phyloP scores from a whole-genome alignment of 2,329 filamentous ascomycete genomes.

The Trichoderma sp. region DNA sequence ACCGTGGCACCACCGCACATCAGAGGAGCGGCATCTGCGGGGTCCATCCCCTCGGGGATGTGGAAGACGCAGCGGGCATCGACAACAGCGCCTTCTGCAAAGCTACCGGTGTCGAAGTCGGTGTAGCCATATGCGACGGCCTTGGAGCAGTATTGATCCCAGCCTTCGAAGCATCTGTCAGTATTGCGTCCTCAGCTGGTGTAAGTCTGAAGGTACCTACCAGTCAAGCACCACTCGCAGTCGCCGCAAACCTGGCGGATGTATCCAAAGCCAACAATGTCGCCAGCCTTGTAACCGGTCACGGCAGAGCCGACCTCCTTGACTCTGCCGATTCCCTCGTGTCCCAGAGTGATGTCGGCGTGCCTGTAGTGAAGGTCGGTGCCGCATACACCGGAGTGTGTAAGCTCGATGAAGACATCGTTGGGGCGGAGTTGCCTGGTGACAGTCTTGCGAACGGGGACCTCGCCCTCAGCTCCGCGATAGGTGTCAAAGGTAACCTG shows the following conservation, averaged over 20 bases:
- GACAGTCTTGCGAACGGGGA: constrained; percentile 17
- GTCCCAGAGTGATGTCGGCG: constrained; percentile 51
- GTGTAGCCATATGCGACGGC: constrained; percentile 56
- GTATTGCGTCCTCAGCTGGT: constrained; percentile 50
- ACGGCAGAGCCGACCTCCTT: constrained; percentile 55
- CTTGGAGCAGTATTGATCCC: constrained; percentile 49
- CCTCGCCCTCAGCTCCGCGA: constrained; percentile 15
- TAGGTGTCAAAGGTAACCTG: constrained; percentile 22
- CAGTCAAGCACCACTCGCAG: constrained; percentile 20
- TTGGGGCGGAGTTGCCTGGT: constrained; percentile 19
- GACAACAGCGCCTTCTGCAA: constrained; percentile 40
- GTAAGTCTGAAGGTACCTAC: constrained; percentile 32
- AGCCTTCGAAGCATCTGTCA: constrained; percentile 47
- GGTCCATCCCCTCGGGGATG: constrained; percentile 47
- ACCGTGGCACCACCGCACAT: constrained; percentile 73
- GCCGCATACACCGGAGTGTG: constrained; percentile 68
- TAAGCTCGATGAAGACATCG: constrained; percentile 66
- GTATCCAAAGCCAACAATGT: constrained; percentile 62
- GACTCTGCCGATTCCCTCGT: constrained; percentile 65
- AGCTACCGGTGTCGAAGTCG: constrained; percentile 35
- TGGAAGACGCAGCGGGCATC: constrained; percentile 51
- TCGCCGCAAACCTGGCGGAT: constrained; percentile 21
- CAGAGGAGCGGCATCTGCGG: constrained; percentile 60
- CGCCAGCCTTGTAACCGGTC: constrained; percentile 58
- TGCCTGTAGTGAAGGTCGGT: constrained; percentile 56